Base-by-base conservation (phyloP, 2,329 filamentous ascomycete genomes). In the Gnomoniopsis sp. region DNA sequence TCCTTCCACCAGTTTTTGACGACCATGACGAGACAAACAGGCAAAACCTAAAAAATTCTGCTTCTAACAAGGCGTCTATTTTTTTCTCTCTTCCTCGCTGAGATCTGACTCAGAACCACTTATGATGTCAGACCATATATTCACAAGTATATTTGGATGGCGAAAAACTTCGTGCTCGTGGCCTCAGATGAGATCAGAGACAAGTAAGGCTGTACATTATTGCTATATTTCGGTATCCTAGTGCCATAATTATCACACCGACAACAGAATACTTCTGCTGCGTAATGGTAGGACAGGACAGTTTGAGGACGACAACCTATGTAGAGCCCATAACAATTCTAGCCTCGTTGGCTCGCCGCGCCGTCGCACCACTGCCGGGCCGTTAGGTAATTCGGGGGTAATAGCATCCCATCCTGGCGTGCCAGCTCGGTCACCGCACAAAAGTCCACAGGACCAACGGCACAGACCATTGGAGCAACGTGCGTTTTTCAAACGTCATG, bases 351-450 rank as follows among this genome's bases (percentile, higher is more conserved):
- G 30, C 41, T 14, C 33, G 43, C 30, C 52, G 12, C 15, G 38
- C 14, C 52, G 30, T 48, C 19, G 53, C 30, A 36, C 26, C 21
- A 10, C 47, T 41, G 43, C 43, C 30, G 46, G 51, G 6, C 23
- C 11, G 2, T 55, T 55, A 55, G 53, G 53, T 55, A 55, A 55
- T 48, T 38, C 47, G 44, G 53, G 44, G 44, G 53, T 55, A 55
- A 55, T 49, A 21, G 44, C n/a, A 15, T 6, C 44, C 19, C 30
- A n/a, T 38, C 1, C 17, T 1, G 3, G 10, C 6, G n/a, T n/a
- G n/a, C n/a, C n/a, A n/a, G n/a, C n/a, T n/a, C n/a, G 46, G 46
- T 30, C 12, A 19, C 43, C n/a, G 43, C 38, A 15, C 21, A 22
- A 6, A 1, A 21, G 6, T 46, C 43, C 4, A 19, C 17, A 46